Evolutionary conservation across 202 grass and related monocot species (phyloP), one percentile per base, ranked within the genome.

Genomic region (Dendrocalamus latiflorus): DNA sequence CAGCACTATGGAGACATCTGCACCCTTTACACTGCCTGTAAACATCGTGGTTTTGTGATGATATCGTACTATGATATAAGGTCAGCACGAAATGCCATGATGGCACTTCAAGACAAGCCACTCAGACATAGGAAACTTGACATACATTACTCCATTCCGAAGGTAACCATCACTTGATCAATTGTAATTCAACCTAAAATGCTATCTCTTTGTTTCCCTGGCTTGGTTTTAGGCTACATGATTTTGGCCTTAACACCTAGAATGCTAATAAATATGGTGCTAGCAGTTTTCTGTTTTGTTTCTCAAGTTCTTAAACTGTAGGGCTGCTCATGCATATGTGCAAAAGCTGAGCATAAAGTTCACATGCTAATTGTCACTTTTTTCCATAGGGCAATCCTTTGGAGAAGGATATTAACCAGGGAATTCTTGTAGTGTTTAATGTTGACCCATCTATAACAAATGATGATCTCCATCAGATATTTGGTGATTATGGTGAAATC

Each of bases 61-160:
- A n/a, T n/a, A n/a, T n/a, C n/a, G n/a, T n/a, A n/a, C n/a, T n/a
- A n/a, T n/a, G n/a, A n/a, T n/a, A n/a, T n/a, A n/a, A n/a, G n/a
- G n/a, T n/a, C n/a, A n/a, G n/a, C n/a, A n/a, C n/a, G n/a, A n/a
- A 94, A 94, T 89, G 94, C 94, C 60, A 97, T 94, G 92, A 82
- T 57, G 71, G 88, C 88, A 80, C 94, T 97, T 90, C 94, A 97
- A 79, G 91, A 94, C 56, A 97, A 91, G 71, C 90, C 92, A 67
- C 78, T 97, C 55, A 91, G 84, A 64, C 88, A 75, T 66, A 87
- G 94, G 50, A 97, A 93, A 85, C 92, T 97, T 48, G 94, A 97
- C 79, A 97, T 97, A 83, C 94, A 97, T 72, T 97, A 94, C 77
- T 97, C 94, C 59, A 97, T 97, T 87, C 94, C 94, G 26, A 97